phyloP scores from a whole-genome alignment of 192 early-diverging fungal species.

The Diversispora eburnea region DNA sequence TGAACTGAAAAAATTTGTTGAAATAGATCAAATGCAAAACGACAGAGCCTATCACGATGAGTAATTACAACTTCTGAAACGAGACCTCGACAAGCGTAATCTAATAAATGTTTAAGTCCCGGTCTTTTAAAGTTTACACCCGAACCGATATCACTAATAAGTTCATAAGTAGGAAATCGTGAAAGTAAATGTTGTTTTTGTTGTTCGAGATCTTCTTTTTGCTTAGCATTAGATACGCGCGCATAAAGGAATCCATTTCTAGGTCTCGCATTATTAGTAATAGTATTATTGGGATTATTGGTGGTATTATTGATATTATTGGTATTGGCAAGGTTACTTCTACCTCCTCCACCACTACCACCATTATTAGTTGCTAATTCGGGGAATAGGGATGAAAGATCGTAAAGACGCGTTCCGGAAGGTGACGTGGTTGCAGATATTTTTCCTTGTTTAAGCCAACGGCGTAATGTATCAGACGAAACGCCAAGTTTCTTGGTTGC shows the following conservation, averaged over 20 bases:
- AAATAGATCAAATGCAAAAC: slow-evolving; percentile 2
- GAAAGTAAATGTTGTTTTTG: background rate
- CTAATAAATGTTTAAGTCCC: slow-evolving; percentile 8
- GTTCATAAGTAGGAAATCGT: background rate
- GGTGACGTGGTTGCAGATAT: background rate
- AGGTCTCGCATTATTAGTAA: too few relatives aligned
- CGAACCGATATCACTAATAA: background rate
- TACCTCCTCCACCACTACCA: background rate
- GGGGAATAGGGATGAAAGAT: background rate
- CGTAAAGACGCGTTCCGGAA: background rate
- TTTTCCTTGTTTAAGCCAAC: background rate
- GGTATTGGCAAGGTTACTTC: too few relatives aligned
- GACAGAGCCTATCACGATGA: background rate
- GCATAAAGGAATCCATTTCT: too few relatives aligned
- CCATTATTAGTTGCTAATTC: background rate
- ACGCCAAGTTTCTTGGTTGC: slow-evolving; percentile 6
- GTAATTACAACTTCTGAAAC: slow-evolving; percentile 9
- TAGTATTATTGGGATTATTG: too few relatives aligned
- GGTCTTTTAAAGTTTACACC: background rate
- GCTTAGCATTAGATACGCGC: too few relatives aligned
- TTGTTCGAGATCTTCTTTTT: slow-evolving; percentile 3
- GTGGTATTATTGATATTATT: too few relatives aligned
- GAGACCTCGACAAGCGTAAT: background rate
- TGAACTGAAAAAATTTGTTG: background rate
- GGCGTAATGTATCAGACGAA: background rate